Percentiles rank a stretch among this genome's conserved stretches.
Conservation (phyloP, 2,329 filamentous ascomycete genomes). For the Aspergillus hiratsukae region DNA sequence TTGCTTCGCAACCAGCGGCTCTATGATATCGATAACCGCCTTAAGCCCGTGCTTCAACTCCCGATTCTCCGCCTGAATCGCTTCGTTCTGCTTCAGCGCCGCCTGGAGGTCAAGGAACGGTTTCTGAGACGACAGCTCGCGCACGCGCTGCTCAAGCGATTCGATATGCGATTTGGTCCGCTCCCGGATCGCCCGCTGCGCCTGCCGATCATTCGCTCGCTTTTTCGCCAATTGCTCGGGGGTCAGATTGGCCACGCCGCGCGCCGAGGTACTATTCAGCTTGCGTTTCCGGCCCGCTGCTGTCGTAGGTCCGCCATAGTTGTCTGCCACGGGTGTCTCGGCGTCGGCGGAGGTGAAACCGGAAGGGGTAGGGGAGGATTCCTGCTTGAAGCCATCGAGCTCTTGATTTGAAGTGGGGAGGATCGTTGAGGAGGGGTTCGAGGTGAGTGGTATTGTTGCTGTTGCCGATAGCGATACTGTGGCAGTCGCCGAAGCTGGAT, state of each 20-base stretch:
- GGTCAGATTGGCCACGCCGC: constrained; percentile 81
- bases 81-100: constrained; percentile 70
- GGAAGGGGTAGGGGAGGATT: constrained; percentile 24
- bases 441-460: not conserved
- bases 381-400: constrained; percentile 17
- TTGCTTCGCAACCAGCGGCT: constrained; percentile 38
- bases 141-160: constrained; percentile 64
- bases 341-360: constrained; percentile 21
- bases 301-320: constrained; percentile 12
- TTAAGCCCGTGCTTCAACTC: constrained; percentile 68
- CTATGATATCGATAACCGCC: constrained; percentile 55
- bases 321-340: constrained; percentile 16
- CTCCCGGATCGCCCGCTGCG: constrained; percentile 78
- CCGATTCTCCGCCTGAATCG: constrained; percentile 71
- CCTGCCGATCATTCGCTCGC: constrained; percentile 84
- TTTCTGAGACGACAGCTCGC: constrained; percentile 71
- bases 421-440: constrained; percentile 2
- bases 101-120: constrained; percentile 79
- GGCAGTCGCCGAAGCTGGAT: not conserved
- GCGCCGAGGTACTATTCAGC: constrained; percentile 44
- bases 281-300: constrained; percentile 41
- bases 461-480: not conserved
- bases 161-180: constrained; percentile 78
- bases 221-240: constrained; percentile 86
- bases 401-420: constrained; percentile 7